Conservation (phyloP, 2,329 filamentous ascomycete species). For the Xylaria hypoxylon region DNA sequence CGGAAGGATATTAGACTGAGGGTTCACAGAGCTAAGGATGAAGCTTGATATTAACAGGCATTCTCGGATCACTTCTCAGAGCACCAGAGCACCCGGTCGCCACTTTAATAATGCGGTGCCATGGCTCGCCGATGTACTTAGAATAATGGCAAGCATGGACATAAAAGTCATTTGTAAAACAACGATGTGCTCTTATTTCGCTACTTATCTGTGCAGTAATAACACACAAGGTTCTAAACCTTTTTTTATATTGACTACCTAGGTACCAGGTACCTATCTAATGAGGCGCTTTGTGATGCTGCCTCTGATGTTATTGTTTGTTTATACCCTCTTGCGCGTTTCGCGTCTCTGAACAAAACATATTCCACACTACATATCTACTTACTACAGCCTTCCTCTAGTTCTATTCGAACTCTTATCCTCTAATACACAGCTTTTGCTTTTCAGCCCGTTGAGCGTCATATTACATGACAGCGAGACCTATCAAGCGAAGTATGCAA, state of each 20-base stretch:
- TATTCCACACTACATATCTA: neutral
- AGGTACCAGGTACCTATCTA: too few relatives aligned
- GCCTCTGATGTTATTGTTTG: neutral
- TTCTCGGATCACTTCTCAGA: conserved; percentile 7
- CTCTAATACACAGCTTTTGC: too few relatives aligned
- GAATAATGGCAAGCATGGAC: conserved; percentile 12
- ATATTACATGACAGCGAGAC: too few relatives aligned
- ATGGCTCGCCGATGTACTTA: conserved; percentile 1
- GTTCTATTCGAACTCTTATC: too few relatives aligned
- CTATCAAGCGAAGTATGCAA: too few relatives aligned
- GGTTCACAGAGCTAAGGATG: conserved; percentile 4
- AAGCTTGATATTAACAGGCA: conserved; percentile 7
- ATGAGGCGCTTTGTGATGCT: neutral
- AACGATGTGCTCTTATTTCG: neutral
- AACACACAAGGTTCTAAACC: neutral
- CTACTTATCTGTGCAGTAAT: neutral
- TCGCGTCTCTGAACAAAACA: neutral
- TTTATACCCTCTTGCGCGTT: neutral
- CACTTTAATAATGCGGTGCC: conserved; percentile 2
- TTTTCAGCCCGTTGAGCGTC: too few relatives aligned
- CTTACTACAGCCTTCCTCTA: too few relatives aligned
- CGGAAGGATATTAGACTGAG: conserved; percentile 21
- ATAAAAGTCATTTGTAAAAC: conserved; percentile 23
- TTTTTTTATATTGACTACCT: neutral
- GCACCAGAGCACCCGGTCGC: conserved; percentile 1